These are phyloP conservation scores for Lecanicillium sp. DNA, from an alignment of 2,329 filamentous ascomycete species.

Conservation along the genomic window DNA sequence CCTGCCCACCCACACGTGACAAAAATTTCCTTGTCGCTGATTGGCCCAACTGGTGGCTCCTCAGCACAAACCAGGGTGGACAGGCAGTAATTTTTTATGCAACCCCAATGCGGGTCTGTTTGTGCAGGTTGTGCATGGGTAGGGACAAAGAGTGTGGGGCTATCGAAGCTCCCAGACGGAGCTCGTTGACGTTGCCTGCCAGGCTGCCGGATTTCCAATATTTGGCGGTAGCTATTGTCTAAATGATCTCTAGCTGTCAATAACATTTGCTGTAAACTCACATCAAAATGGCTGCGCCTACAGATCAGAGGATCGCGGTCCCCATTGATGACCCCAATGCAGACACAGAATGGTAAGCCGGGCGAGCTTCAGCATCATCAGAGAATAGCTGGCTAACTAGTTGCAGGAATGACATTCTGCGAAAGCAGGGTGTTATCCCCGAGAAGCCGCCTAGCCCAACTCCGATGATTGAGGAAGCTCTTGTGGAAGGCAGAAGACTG, in stretches of 20 bases:
- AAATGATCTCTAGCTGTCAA: too few species aligned
- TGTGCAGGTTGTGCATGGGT: constrained; percentile 8
- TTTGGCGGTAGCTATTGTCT: background rate
- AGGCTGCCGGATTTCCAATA: background rate
- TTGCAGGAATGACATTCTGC: constrained; percentile 90
- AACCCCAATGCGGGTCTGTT: constrained; percentile 3
- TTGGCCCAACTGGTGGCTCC: constrained; percentile 11
- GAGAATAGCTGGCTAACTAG: background rate
- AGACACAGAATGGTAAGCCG: constrained; percentile 84
- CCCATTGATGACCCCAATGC: constrained; percentile 92
- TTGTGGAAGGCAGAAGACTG: constrained; percentile 71
- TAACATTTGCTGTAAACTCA: too few species aligned
- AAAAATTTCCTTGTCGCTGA: constrained; percentile 1
- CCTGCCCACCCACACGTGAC: constrained; percentile 28
- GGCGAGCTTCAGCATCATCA: constrained; percentile 7
- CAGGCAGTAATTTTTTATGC: constrained; percentile 9
- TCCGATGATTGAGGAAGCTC: constrained; percentile 90
- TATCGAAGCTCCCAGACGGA: background rate
- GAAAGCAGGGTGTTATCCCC: constrained; percentile 94
- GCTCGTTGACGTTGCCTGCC: background rate
- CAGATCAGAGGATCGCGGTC: constrained; percentile 62
- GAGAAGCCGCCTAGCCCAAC: constrained; percentile 95
- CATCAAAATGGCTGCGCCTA: constrained; percentile 48
- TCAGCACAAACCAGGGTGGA: constrained; percentile 8
- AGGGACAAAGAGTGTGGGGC: constrained; percentile 2